A percentile compares a stretch with the other conserved stretches of the same genome.
Evolutionary conservation across 2,329 filamentous ascomycete species (phyloP).

Genomic region (Phymatotrichopsis omnivora): DNA sequence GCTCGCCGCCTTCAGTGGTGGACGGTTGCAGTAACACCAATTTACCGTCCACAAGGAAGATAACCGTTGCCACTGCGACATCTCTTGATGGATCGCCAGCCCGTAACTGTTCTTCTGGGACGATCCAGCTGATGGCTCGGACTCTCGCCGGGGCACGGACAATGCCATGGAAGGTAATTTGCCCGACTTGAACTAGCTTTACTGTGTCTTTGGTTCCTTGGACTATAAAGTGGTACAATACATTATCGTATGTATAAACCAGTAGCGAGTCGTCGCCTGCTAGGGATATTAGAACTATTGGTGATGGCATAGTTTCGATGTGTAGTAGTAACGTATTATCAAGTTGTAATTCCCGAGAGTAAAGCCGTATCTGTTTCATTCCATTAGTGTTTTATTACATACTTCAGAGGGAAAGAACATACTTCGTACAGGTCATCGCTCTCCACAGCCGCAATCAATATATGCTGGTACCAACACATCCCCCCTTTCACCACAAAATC

Average conservation of each 20-base stretch:
- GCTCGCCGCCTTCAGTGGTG: slow-evolving; percentile 65
- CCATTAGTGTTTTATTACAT: slow-evolving; percentile 17
- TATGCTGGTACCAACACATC: slow-evolving; percentile 98
- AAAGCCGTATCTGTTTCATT: slow-evolving; percentile 59
- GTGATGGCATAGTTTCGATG: slow-evolving; percentile 65
- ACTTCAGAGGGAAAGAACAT: slow-evolving; percentile 22
- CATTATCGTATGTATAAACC: slow-evolving; percentile 94
- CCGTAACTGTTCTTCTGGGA: slow-evolving; percentile 78
- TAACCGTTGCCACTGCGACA: slow-evolving; percentile 80
- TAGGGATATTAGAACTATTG: slow-evolving; percentile 79
- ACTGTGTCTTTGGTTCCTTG: slow-evolving; percentile 52
- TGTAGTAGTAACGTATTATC: slow-evolving; percentile 65
- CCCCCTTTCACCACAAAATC: slow-evolving; percentile 88
- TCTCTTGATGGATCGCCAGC: slow-evolving; percentile 94
- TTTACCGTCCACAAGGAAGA: slow-evolving; percentile 96
- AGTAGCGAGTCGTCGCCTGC: slow-evolving; percentile 90
- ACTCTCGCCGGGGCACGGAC: slow-evolving; percentile 88
- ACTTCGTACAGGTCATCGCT: slow-evolving; percentile 67
- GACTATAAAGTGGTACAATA: slow-evolving; percentile 90
- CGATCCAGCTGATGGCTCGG: slow-evolving; percentile 85
- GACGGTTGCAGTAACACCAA: slow-evolving; percentile 85
- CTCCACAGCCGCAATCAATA: slow-evolving; percentile 88
- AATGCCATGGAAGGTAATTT: slow-evolving; percentile 95
- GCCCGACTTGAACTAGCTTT: slow-evolving; percentile 81
- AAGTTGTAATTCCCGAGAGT: slow-evolving; percentile 73